Evolutionary conservation across 129 eudicot genomes (phyloP), one percentile per base, ranked within the genome.

Genomic region (Artemisia argyi): DNA sequence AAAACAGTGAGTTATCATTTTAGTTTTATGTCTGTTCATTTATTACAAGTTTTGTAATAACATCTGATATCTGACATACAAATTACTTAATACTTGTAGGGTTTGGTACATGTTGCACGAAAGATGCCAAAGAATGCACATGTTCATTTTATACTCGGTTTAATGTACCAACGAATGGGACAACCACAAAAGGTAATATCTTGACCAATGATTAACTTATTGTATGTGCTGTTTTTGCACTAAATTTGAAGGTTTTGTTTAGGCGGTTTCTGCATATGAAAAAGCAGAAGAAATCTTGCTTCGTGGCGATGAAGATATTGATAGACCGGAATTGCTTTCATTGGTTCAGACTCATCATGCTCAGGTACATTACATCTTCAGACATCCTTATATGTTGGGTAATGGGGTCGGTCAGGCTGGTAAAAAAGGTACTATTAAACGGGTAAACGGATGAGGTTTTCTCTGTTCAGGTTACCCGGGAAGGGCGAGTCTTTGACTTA

Each of bases 91-190:
- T 61, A 69, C 65, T 53, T 84, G 49, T 72, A 94, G 99, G 99
- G 97, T 16, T 77, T 94, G 84, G 79, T 83, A 20, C 97, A 90
- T 78, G 97, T 94, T 78, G 91, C 99, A 68, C 66, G 89, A 30
- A 94, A 94, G 81, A 88, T 89, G 91, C 96, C 99, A 47, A 94
- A 94, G 78, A 94, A 94, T 73, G 91, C 95, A 22, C 99, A 94
- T 77, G 97, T 96, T 64, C 97, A 94, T 80, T 90, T 90, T 76
- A 77, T 94, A 75, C 89, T 88, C 75, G 99, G 99, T 30, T 69
- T 94, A 58, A 94, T 94, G 92, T 84, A 88, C 82, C 99, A 94
- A 80, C 77, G 97, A 74, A 88, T 94, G 96, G 97, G 93, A 72
- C 99, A 94, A 83, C 91, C 99, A 52, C 93, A 87, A 72, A 94